A percentile compares a stretch with the other conserved stretches of the same genome.
Evolutionary conservation across 352 stramenopile species (phyloP).

Genomic region (Saprolegnia parasitica): DNA sequence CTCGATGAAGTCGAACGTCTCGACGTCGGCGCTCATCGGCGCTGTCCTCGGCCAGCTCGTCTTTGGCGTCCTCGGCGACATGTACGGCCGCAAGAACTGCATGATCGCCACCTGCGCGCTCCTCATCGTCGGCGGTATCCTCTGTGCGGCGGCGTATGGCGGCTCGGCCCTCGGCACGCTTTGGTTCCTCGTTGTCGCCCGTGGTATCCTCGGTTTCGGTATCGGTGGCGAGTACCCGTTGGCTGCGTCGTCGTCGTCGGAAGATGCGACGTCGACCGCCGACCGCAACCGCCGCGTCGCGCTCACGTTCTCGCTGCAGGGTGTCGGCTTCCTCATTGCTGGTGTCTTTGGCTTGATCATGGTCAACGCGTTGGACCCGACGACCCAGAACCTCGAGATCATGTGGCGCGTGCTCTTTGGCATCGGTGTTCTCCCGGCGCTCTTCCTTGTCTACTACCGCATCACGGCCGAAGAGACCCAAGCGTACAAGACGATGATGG

Average conservation of each 20-base stretch:
- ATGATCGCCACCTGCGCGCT: constrained; percentile 33
- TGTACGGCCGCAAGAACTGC: constrained; percentile 29
- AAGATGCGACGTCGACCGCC: constrained; percentile 23
- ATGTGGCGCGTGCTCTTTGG: constrained; percentile 33
- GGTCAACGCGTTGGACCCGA: constrained; percentile 26
- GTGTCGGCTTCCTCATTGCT: constrained; percentile 26
- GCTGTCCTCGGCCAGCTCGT: constrained; percentile 29
- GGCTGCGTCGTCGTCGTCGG: constrained; percentile 29
- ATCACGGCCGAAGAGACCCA: constrained; percentile 32
- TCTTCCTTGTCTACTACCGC: constrained; percentile 31
- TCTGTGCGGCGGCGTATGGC: constrained; percentile 30
- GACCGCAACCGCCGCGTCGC: constrained; percentile 30
- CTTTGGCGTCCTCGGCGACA: constrained; percentile 29
- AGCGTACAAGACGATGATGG: constrained; percentile 29
- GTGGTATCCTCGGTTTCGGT: constrained; percentile 31
- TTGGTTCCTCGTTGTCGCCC: constrained; percentile 29
- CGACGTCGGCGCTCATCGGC: constrained; percentile 28
- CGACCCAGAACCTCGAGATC: constrained; percentile 24
- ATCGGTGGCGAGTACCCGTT: constrained; percentile 32
- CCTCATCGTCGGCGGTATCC: constrained; percentile 29
- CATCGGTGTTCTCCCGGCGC: constrained; percentile 30
- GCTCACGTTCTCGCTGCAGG: constrained; percentile 32
- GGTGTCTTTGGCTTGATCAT: constrained; percentile 27
- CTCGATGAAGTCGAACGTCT: constrained; percentile 30
- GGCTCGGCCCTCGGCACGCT: constrained; percentile 24